Percentiles rank a stretch among this genome's conserved stretches.
These are phyloP conservation scores for Sindora glabra DNA, from an alignment of 306 rosid species.

Conservation along the genomic window DNA sequence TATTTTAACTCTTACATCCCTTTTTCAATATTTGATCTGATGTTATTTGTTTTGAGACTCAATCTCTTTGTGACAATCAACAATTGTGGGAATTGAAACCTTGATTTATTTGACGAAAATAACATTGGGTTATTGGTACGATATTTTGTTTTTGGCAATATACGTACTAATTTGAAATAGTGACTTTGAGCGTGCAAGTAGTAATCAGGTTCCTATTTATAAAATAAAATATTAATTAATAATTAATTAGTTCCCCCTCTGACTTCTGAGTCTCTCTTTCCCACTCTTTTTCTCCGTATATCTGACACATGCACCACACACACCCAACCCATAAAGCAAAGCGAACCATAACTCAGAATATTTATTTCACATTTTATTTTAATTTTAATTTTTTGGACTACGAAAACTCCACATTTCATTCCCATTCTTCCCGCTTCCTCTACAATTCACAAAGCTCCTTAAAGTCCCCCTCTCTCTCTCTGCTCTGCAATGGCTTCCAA, in stretches of 20 bases:
- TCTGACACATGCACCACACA: constrained; percentile 33
- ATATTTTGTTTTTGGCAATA: too few species aligned
- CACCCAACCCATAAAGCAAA: constrained; percentile 19
- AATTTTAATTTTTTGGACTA: background rate
- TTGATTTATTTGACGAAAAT: too few species aligned
- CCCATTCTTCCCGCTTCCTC: constrained; percentile 31
- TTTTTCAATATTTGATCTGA: too few species aligned
- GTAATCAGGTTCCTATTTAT: background rate
- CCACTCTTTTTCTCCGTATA: constrained; percentile 12
- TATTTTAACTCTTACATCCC: too few species aligned
- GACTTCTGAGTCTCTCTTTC: background rate
- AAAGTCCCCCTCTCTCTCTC: background rate
- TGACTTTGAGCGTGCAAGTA: background rate
- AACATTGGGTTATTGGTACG: too few species aligned
- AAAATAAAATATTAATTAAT: background rate
- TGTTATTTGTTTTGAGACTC: too few species aligned
- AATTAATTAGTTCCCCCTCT: background rate
- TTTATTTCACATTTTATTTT: background rate
- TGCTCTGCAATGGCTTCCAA: constrained; percentile 20
- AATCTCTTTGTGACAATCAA: too few species aligned
- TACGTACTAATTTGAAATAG: background rate
- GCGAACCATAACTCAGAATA: background rate
- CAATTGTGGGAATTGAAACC: too few species aligned
- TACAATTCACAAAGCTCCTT: background rate
- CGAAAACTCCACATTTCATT: constrained; percentile 19